Conservation (phyloP, 2,329 filamentous ascomycete species). For the Colletotrichum filicis region DNA sequence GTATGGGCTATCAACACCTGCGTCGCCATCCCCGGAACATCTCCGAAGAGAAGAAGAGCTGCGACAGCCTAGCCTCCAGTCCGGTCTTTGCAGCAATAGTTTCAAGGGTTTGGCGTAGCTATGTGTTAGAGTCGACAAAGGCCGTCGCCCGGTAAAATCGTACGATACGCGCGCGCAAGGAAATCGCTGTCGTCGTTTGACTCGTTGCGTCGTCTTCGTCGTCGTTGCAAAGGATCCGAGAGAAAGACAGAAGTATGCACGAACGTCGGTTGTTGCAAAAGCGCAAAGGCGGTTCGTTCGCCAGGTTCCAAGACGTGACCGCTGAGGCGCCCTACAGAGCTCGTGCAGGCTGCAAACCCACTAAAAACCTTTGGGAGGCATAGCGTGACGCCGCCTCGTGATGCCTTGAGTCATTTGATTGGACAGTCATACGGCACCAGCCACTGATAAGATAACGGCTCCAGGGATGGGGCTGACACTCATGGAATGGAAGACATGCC, state of each 20-base stretch:
- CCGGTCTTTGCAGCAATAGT: conserved; percentile 1
- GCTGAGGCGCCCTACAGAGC: conserved; percentile 29
- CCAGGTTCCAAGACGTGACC: conserved; percentile 25
- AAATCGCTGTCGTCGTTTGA: neutral
- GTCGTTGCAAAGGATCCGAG: neutral
- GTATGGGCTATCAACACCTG: conserved; percentile 93
- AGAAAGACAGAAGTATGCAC: neutral
- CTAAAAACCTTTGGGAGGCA: conserved; percentile 28
- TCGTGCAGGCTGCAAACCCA: conserved; percentile 33
- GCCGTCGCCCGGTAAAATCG: neutral
- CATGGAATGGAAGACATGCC: no score
- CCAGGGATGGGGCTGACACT: neutral
- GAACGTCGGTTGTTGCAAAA: conserved; percentile 13
- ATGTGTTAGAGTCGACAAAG: neutral
- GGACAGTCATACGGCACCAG: neutral
- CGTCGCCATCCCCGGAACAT: conserved; percentile 81
- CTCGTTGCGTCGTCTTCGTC: neutral
- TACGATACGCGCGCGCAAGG: neutral
- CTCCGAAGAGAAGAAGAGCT: conserved; percentile 41
- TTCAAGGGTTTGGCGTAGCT: neutral
- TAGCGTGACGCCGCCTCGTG: conserved; percentile 37
- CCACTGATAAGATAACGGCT: conserved; percentile 15
- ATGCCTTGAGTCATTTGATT: conserved; percentile 33
- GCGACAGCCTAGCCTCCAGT: conserved; percentile 27
- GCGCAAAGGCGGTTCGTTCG: conserved; percentile 26